Evolutionary conservation across 768 basidiomycete genomes (phyloP), one percentile per base, ranked within the genome.

Genomic region (Leucocoprinus sp.): DNA sequence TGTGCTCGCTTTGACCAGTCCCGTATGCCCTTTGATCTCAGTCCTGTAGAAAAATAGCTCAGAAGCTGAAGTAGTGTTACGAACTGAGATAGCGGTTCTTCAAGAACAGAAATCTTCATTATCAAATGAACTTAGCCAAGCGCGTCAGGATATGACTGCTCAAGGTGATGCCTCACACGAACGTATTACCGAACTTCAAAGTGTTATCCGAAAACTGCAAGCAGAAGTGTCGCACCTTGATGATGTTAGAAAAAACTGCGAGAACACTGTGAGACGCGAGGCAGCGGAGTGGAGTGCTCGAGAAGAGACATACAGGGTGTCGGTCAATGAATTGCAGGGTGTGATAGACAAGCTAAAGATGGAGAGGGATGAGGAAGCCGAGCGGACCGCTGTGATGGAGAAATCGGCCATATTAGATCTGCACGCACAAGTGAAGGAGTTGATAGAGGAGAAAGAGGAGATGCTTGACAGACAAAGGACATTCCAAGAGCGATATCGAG

Each of bases 401-500:
- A 28, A 35, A 9, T 52, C 48, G 31, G 52, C 55, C 31, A 46
- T 52, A 1, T 44, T 51, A 7, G 42, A 47, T 5, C 48, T 61
- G 37, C 50, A 48, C 9, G 50, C 35, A 2, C 51, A 50, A 31
- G 31, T 59, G 9, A 47, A 51, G 18, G 50, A 53, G 31, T 29
- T 61, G 19, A 51, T 48, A 33, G 45, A 14, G 8, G 55, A 57
- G 43, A 66, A 65, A 23, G 52, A 44, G 2, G 53, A 51, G 18
- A 54, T 68, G 12, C 17, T 48, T 24, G 49, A 59, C 39, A 51
- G 55, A 26, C 60, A 58, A 7, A 56, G 48, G 37, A 61, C 44
- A 1, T 54, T 75, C 31, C 51, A 59, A 50, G 52, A 52, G 28
- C 66, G 78, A 48, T 76, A 79, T 45, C 56, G 71, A 42, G 55